These are phyloP conservation scores for Phytophthora pluvialis DNA, from an alignment of 352 stramenopile species.

Conservation along the genomic window DNA sequence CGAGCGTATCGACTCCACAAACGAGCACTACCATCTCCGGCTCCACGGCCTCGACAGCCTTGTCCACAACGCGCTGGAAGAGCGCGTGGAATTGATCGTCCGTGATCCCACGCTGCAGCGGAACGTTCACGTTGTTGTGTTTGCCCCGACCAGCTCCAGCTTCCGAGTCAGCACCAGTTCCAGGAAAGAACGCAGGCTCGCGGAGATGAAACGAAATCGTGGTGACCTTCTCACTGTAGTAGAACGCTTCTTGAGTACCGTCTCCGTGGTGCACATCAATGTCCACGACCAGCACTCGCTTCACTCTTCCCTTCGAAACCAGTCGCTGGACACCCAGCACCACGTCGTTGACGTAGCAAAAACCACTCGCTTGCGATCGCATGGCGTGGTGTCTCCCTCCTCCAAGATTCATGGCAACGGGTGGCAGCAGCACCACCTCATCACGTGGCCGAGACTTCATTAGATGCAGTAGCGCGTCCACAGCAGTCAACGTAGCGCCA, in stretches of 20 bases:
- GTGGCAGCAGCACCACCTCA: neutral
- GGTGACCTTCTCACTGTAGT: conserved; percentile 52
- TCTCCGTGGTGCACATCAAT: conserved; percentile 75
- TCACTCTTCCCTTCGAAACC: conserved; percentile 86
- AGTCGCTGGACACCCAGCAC: conserved; percentile 97
- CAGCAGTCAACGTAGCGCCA: conserved; percentile 66
- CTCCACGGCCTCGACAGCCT: conserved; percentile 46
- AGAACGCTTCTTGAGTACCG: conserved; percentile 64
- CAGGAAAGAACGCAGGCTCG: conserved; percentile 59
- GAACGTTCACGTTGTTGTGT: conserved; percentile 68
- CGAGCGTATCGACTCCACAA: conserved; percentile 74
- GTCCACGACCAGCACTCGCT: conserved; percentile 55
- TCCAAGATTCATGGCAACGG: conserved; percentile 96
- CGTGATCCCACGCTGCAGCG: conserved; percentile 56
- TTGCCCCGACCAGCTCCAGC: conserved; percentile 41
- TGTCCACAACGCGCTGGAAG: conserved; percentile 47
- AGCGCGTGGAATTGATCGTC: conserved; percentile 59
- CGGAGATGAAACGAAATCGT: conserved; percentile 64
- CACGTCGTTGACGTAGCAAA: conserved; percentile 98
- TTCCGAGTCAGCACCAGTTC: conserved; percentile 38
- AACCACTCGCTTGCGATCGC: conserved; percentile 93
- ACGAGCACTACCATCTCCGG: conserved; percentile 64
- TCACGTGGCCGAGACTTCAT: conserved; percentile 14
- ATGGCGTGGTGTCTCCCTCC: conserved; percentile 98
- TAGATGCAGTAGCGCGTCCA: conserved; percentile 51